These are phyloP conservation scores for Eucalyptus pauciflora DNA, from an alignment of 345 rosid genomes.

Conservation along the genomic window DNA sequence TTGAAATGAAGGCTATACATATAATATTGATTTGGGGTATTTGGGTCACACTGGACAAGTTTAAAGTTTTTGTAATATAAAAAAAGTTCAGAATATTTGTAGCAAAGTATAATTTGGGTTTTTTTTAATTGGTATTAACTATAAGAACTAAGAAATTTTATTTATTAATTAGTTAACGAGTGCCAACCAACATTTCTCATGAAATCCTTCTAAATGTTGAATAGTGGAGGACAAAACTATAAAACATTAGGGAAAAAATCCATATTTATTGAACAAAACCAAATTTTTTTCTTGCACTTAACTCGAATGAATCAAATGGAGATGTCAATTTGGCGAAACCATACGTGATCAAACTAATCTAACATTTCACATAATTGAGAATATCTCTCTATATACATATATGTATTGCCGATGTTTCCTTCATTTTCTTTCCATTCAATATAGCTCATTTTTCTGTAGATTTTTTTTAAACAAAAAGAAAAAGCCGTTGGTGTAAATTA, in stretches of 20 bases:
- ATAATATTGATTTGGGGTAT: not conserved
- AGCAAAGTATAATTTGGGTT: not conserved
- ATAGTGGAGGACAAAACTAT: not conserved
- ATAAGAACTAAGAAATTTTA: not conserved
- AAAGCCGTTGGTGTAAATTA: not conserved
- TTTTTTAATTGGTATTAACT: too few relatives aligned
- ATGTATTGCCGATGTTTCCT: not conserved
- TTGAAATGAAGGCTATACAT: too few relatives aligned
- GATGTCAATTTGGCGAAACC: not conserved
- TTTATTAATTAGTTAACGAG: not conserved
- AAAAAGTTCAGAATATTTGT: not conserved
- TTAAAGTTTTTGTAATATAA: not conserved
- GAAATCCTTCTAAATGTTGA: not conserved
- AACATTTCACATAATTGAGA: not conserved
- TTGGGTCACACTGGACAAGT: fast-evolving
- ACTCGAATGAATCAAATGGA: not conserved
- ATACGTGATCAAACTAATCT: not conserved
- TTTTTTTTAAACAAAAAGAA: not conserved
- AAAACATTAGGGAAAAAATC: not conserved
- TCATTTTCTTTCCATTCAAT: not conserved
- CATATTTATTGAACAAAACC: not conserved
- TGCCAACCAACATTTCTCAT: not conserved
- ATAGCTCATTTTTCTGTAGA: not conserved
- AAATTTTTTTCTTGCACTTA: not conserved
- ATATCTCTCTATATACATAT: not conserved